A percentile compares a stretch with the other conserved stretches of the same genome.
phyloP scores from a whole-genome alignment of 768 basidiomycete species.

The Leccinum olivaceopallidum region DNA sequence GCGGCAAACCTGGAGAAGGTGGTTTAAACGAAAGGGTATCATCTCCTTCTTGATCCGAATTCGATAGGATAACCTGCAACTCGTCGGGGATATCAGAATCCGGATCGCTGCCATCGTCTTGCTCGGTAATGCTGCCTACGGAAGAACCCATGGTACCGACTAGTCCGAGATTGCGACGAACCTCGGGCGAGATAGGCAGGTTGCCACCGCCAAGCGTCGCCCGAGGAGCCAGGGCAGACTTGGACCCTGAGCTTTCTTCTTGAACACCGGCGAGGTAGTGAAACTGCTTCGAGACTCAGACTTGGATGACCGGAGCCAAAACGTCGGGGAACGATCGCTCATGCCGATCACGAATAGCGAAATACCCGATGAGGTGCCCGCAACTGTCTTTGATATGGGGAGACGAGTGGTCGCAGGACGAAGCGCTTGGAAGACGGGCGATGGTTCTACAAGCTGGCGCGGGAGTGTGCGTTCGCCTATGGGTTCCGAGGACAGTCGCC shows the following conservation, averaged over 20 bases:
- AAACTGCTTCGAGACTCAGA: conserved; percentile 24
- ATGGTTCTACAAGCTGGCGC: conserved; percentile 56
- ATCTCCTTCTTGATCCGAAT: conserved; percentile 40
- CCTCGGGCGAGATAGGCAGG: conserved; percentile 48
- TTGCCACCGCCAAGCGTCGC: conserved; percentile 22
- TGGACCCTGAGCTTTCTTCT: conserved; percentile 27
- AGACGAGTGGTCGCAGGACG: conserved; percentile 44
- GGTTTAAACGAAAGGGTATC: conserved; percentile 40
- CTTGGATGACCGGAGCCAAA: conserved; percentile 39
- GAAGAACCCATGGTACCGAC: conserved; percentile 69
- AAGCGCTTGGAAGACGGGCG: conserved; percentile 59
- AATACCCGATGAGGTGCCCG: conserved; percentile 26
- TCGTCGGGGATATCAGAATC: conserved; percentile 85
- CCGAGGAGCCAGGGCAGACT: conserved; percentile 24
- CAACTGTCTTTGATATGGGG: conserved; percentile 17
- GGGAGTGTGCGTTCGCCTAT: conserved; percentile 59
- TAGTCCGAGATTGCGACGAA: conserved; percentile 59
- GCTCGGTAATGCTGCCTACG: conserved; percentile 45
- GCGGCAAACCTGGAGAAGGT: conserved; percentile 46
- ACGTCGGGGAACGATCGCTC: conserved; percentile 34
- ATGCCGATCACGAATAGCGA: conserved; percentile 27
- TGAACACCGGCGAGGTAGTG: conserved; percentile 37
- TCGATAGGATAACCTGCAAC: conserved; percentile 59
- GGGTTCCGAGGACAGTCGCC: conserved; percentile 32
- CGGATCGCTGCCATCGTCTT: conserved; percentile 57